Evolutionary conservation across 2,329 filamentous ascomycete species (phyloP), one percentile per base, ranked within the genome.

Genomic region (Cladosporium sp.): DNA sequence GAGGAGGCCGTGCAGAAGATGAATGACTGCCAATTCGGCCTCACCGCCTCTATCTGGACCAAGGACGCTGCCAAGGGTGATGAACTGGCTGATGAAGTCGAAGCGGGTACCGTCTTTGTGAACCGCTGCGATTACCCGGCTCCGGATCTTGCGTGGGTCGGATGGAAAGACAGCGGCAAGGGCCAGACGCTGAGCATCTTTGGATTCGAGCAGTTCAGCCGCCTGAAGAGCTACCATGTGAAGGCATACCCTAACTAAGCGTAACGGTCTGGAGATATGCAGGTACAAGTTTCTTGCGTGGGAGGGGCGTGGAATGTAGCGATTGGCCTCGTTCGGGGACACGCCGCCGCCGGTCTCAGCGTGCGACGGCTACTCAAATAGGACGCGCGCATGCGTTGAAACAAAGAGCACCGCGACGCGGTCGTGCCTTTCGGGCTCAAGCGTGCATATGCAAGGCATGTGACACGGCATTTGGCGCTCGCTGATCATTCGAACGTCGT

Each of bases 1-100:
- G 80, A 80, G 14, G 89, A 96, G 70, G 92, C 92, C 2, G 74
- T 96, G 56, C 74, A 77, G 60, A 73, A 92, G 46, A 96, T 97
- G 90, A 96, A 96, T 64, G 90, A 95, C 68, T 93, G 88, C 72
- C 85, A 95, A 59, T 95, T 95, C 67, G 92, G 92, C 4, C 77
- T 97, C 56, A 96, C 92, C 3, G 92, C 91, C n/a, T 95, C 89
- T 64, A 90, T 97, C 63, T 97, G 92, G 92, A 95, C 90, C 54
- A 95, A 93, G 70, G 89, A 97, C 66, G 82, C 84, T 2, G 77
- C 75, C 43, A 84, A 78, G 66, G 92, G 86, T 13, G 83, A 90
- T 61, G 80, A 87, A 67, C 77, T 97, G 49, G 82, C 86, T 37
- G 85, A 93, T 52, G 77, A 84, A 46, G 83, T 97, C 44, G 91